Percentiles rank a stretch among this genome's conserved stretches.
Evolutionary conservation across 179 eudicot genomes (phyloP).

Genomic region (Vitellaria paradoxa): DNA sequence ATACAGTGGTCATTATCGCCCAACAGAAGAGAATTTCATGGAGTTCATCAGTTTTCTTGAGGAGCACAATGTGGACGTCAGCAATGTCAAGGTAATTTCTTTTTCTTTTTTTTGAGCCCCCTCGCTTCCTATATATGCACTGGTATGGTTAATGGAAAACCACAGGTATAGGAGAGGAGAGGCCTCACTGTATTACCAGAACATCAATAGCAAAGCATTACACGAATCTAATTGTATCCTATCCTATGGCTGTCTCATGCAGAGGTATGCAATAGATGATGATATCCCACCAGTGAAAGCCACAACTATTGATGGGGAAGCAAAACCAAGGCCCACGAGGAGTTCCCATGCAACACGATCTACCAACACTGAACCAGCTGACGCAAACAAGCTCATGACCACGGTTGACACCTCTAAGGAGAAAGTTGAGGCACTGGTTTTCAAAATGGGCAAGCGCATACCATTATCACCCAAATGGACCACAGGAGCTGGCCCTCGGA

Average conservation of each 20-base stretch:
- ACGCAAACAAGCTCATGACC: no score
- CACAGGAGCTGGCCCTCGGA: slow-evolving; percentile 51
- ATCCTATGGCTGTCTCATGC: background rate
- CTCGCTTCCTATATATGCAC: no score
- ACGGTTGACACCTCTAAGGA: no score
- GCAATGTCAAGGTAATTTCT: slow-evolving; percentile 58
- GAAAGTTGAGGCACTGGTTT: no score
- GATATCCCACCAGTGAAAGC: slow-evolving; percentile 11
- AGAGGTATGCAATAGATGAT: slow-evolving; percentile 34
- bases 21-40: slow-evolving; percentile 75
- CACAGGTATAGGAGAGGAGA: no score
- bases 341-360: no score
- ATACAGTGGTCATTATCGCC: slow-evolving; percentile 84
- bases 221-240: background rate
- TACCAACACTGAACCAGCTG: no score
- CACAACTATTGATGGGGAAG: no score
- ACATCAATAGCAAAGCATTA: background rate
- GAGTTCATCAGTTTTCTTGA: slow-evolving; percentile 62
- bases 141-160: no score
- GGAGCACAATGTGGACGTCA: slow-evolving; percentile 61
- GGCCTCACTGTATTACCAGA: background rate
- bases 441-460: slow-evolving; percentile 4
- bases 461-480: slow-evolving; percentile 45
- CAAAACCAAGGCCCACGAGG: no score
- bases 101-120: background rate